A percentile compares a stretch with the other conserved stretches of the same genome.
Evolutionary conservation across 176 grass and related monocot genomes (phyloP).

Genomic region (Rhynchospora tenuis): DNA sequence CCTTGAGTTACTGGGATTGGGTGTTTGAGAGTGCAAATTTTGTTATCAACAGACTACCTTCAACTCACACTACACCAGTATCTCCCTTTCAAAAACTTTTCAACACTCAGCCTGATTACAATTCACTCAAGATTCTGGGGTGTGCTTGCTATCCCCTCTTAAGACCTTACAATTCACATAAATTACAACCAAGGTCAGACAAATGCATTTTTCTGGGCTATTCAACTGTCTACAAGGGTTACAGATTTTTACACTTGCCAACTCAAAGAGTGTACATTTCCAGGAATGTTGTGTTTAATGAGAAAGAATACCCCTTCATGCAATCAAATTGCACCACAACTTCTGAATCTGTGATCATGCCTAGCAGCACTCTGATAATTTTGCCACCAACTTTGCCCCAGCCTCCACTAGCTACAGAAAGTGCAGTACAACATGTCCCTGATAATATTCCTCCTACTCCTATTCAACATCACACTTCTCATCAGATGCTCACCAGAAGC

Average conservation of each 20-base stretch:
- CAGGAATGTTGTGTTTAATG: too few relatives aligned
- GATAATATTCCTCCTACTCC: neutral
- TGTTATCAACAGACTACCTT: conserved; percentile 6
- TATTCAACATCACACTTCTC: neutral
- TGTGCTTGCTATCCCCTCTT: too few relatives aligned
- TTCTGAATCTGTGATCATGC: too few relatives aligned
- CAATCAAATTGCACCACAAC: neutral
- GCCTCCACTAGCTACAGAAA: too few relatives aligned
- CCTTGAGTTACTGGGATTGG: neutral
- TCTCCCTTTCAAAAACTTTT: neutral
- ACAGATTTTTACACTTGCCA: neutral
- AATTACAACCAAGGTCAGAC: neutral
- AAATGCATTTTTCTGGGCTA: neutral
- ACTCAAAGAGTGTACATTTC: neutral
- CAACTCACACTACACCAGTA: neutral
- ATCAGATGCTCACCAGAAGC: neutral
- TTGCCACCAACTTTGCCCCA: too few relatives aligned
- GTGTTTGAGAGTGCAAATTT: neutral
- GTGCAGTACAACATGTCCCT: too few relatives aligned
- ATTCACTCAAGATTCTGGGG: neutral
- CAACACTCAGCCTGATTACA: neutral
- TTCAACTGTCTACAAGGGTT: neutral
- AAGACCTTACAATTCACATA: neutral
- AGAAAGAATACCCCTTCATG: neutral
- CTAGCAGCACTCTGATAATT: neutral